Base-by-base conservation (phyloP, 2,329 filamentous ascomycete species). In the Pyrenophora tritici-repentis region DNA sequence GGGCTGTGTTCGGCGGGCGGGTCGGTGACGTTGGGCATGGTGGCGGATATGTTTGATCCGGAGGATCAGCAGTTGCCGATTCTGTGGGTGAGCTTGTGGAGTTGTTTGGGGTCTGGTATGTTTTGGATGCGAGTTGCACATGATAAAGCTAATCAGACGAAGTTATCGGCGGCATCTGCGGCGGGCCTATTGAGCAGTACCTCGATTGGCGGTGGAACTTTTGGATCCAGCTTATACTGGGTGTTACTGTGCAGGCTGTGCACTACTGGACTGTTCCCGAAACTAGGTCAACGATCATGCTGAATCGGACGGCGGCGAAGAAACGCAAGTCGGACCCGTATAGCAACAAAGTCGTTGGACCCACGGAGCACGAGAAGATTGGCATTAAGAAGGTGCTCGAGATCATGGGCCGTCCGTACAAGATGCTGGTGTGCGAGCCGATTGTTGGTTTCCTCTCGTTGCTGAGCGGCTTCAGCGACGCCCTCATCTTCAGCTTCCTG, bases 221-320 rank as follows among this genome's bases (percentile, higher is more conserved):
- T 71, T 94, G 89, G 88, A 87, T 92, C 56, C 89, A 92, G 73
- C 83, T 94, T 54, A 90, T 91, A 58, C 86, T 94, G 47, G 90
- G 90, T 20, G 84, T 73, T 4, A 78, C 83, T 22, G 83, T 90
- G 2, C 89, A 93, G 65, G 17, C 82, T 3, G 65, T 89, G 7
- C 89, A 91, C 68, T 74, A 86, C 39, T 67, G 88, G 52, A 77
- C 83, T 4, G 89, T 93, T 2, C 88, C 88, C 1, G 90, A 94
- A 72, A 93, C 90, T 1, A 81, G 89, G 42, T 82, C 85, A 0
- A 90, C 86, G 2, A 82, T 91, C 55, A 81, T 93, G 78, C 85
- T 94, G 77, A 87, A 93, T 75, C 78, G 77, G 1, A 87, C 90
- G 53, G 90, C 90, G 20, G 89, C 89, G 72, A 89, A 88, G 71